phyloP scores from a whole-genome alignment of 1,284 basidiomycete genomes.

The Cutaneotrichosporon cyanovorans region DNA sequence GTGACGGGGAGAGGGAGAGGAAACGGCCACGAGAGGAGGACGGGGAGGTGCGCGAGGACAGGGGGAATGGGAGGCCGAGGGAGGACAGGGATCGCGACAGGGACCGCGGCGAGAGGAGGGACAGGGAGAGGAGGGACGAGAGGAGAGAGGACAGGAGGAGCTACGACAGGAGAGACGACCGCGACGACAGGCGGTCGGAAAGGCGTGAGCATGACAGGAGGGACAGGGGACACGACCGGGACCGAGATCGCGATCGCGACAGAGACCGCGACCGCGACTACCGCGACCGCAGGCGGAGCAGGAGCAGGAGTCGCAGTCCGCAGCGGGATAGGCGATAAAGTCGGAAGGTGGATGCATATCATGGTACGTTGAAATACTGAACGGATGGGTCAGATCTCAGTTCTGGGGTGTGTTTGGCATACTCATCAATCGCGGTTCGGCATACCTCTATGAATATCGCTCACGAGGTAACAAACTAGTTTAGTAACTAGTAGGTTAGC shows the following conservation, averaged over 20 bases:
- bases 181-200: neutral
- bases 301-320: conserved; percentile 2
- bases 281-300: conserved; percentile 3
- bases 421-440: too few relatives aligned
- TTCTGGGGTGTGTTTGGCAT: too few relatives aligned
- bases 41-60: conserved; percentile 3
- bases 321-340: too few relatives aligned
- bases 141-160: conserved; percentile 1
- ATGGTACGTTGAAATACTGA: too few relatives aligned
- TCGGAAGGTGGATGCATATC: too few relatives aligned
- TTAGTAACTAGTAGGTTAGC: too few relatives aligned
- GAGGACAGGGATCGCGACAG: neutral
- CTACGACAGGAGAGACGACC: conserved; percentile 2
- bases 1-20: conserved; percentile 1
- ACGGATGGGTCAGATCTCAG: too few relatives aligned
- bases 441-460: too few relatives aligned
- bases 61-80: neutral
- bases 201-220: conserved; percentile 1
- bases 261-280: conserved; percentile 5
- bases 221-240: neutral
- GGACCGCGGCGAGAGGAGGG: neutral
- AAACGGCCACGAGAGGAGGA: conserved; percentile 2
- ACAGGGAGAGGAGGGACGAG: conserved; percentile 1
- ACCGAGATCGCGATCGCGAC: conserved; percentile 3
- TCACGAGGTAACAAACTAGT: too few relatives aligned